phyloP scores from a whole-genome alignment of 176 grass and related monocot species.

The Avena atlantica region DNA sequence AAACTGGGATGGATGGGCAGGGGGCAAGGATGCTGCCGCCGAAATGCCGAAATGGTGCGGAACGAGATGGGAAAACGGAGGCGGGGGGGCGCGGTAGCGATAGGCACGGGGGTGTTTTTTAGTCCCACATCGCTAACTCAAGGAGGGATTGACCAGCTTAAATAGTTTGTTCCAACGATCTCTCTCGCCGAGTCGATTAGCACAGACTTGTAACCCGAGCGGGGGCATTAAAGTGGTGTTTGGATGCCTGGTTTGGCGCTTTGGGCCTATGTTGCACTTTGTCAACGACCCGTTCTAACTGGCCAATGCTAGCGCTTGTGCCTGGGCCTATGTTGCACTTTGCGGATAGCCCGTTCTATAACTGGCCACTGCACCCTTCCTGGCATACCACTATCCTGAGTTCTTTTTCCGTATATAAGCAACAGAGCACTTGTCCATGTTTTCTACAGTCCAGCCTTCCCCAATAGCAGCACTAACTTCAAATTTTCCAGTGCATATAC shows the following conservation, averaged over 20 bases:
- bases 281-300: constrained; percentile 33
- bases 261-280: neutral
- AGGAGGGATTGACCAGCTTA: neutral
- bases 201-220: constrained; percentile 31
- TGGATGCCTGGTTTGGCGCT: constrained; percentile 1
- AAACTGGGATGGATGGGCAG: constrained; percentile 12
- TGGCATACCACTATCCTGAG: constrained; percentile 21
- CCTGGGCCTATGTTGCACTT: no score
- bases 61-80: no score
- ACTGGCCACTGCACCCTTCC: no score
- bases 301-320: neutral
- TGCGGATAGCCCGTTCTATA: no score
- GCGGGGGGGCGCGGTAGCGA: no score
- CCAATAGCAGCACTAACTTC: constrained; percentile 26
- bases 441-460: constrained; percentile 42
- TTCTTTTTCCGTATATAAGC: constrained; percentile 56
- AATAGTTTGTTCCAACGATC: neutral
- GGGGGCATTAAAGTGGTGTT: constrained; percentile 35
- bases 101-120: neutral
- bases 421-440: constrained; percentile 66
- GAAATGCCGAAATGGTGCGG: no score
- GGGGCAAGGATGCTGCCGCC: no score
- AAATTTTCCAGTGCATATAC: constrained; percentile 23
- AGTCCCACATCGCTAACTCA: constrained; percentile 1
- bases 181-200: neutral